These are phyloP conservation scores for Omphalea diandra DNA, from an alignment of 441 rosid species.

Conservation along the genomic window DNA sequence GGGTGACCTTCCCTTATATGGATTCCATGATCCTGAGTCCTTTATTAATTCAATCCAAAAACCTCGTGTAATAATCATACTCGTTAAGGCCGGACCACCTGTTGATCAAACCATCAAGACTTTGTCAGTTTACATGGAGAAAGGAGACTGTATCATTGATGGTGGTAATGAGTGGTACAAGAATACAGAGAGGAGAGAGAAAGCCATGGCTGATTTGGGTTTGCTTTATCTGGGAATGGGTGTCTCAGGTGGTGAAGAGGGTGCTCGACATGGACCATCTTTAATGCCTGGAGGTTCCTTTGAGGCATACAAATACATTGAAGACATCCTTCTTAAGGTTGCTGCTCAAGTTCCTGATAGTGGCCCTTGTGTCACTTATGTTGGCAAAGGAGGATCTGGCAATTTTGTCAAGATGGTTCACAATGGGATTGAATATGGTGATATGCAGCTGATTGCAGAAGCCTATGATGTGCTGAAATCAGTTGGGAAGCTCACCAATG, in stretches of 20 bases:
- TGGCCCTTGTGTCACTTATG: slow-evolving; percentile 36
- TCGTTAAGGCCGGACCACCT: slow-evolving; percentile 33
- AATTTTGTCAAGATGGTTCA: slow-evolving; percentile 39
- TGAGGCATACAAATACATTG: slow-evolving; percentile 31
- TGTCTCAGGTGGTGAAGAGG: slow-evolving; percentile 39
- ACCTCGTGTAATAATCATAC: slow-evolving; percentile 35
- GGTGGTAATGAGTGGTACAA: slow-evolving; percentile 38
- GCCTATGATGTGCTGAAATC: slow-evolving; percentile 33
- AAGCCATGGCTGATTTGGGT: slow-evolving; percentile 31
- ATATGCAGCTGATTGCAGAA: slow-evolving; percentile 39
- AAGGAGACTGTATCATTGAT: slow-evolving; percentile 36
- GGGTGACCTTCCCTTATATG: slow-evolving; percentile 32
- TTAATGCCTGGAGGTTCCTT: slow-evolving; percentile 38
- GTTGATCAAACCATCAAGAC: slow-evolving; percentile 40
- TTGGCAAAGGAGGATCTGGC: slow-evolving; percentile 36
- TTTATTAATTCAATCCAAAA: slow-evolving; percentile 33
- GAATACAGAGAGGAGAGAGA: slow-evolving; percentile 33
- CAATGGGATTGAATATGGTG: slow-evolving; percentile 37
- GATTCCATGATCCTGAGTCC: slow-evolving; percentile 39
- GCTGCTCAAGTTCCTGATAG: slow-evolving; percentile 38
- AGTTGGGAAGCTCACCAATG: slow-evolving; percentile 31
- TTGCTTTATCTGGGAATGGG: slow-evolving; percentile 38
- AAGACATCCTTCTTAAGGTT: slow-evolving; percentile 34
- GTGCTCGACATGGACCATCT: slow-evolving; percentile 37
- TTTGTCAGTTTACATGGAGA: slow-evolving; percentile 33